Conservation (phyloP, 1,284 basidiomycete genomes). For the Puccinia coronata region DNA sequence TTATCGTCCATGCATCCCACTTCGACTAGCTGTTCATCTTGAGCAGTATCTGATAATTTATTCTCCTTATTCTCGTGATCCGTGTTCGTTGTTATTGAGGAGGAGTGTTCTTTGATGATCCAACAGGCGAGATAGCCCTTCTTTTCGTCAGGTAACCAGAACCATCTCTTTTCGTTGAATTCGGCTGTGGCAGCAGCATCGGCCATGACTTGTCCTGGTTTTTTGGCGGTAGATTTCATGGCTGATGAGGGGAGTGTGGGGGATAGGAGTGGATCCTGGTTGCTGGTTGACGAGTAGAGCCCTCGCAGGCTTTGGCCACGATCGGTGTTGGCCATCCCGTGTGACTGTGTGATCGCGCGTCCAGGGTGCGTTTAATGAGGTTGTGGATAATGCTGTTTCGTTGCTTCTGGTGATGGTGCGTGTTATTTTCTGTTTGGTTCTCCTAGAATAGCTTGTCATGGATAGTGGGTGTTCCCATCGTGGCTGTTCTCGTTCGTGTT, state of each 20-base stretch:
- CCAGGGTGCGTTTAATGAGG: neutral
- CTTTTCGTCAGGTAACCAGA: slow-evolving; percentile 86
- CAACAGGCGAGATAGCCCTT: slow-evolving; percentile 88
- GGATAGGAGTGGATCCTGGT: slow-evolving; percentile 25
- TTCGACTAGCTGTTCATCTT: slow-evolving; percentile 67
- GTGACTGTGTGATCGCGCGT: neutral
- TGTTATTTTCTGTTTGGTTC: too few relatives aligned
- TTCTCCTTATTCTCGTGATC: slow-evolving; percentile 61
- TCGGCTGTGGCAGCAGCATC: slow-evolving; percentile 84
- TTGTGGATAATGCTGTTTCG: neutral
- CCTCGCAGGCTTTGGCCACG: slow-evolving; percentile 34
- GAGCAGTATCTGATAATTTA: slow-evolving; percentile 72
- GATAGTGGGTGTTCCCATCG: neutral
- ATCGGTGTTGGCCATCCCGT: slow-evolving; percentile 44
- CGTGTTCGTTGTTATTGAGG: slow-evolving; percentile 22
- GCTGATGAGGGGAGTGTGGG: slow-evolving; percentile 32
- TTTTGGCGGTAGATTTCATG: slow-evolving; percentile 50
- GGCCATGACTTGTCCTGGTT: slow-evolving; percentile 52
- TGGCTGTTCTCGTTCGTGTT: neutral
- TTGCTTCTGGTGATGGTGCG: too few relatives aligned
- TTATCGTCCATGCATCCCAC: slow-evolving; percentile 61
- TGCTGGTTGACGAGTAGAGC: slow-evolving; percentile 32
- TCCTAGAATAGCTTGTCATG: too few relatives aligned
- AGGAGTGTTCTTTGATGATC: slow-evolving; percentile 70
- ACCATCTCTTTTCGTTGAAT: slow-evolving; percentile 96